phyloP scores from a whole-genome alignment of 2,329 filamentous ascomycete genomes.

The Aspergillus pseudoterreus region DNA sequence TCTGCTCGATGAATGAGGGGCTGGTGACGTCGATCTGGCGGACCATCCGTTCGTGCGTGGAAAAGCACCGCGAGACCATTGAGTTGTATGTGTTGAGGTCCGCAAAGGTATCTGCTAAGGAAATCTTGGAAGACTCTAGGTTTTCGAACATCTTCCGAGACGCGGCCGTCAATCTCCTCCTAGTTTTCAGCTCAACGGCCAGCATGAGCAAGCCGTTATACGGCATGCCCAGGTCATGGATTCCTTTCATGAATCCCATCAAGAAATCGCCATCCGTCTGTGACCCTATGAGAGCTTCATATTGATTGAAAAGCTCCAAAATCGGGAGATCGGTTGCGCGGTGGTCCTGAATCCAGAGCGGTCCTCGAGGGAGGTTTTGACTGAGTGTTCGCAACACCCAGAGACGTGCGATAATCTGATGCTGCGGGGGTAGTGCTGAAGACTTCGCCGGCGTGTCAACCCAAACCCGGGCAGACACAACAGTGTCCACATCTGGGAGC shows the following conservation, averaged over 20 bases:
- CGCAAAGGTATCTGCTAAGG: conserved; percentile 27
- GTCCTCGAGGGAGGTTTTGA: conserved; percentile 15
- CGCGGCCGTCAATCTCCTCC: conserved; percentile 19
- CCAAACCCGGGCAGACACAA: conserved; percentile 26
- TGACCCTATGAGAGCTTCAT: conserved; percentile 17
- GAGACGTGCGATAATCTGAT: conserved; percentile 30
- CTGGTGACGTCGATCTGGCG: conserved; percentile 32
- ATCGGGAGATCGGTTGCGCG: conserved; percentile 19
- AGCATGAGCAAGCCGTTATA: conserved; percentile 26
- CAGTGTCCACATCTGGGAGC: conserved; percentile 15
- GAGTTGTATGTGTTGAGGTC: conserved; percentile 24
- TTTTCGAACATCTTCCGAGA: conserved; percentile 21
- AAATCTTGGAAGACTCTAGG: conserved; percentile 24
- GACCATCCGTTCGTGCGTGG: conserved; percentile 28
- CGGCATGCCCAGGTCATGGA: conserved; percentile 29
- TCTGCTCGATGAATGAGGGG: conserved; percentile 27
- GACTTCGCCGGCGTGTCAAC: conserved; percentile 12
- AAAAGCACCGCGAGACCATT: conserved; percentile 22
- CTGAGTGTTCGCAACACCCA: conserved; percentile 30
- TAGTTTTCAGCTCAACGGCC: conserved; percentile 24
- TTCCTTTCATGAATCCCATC: conserved; percentile 22
- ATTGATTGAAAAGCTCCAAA: conserved; percentile 24
- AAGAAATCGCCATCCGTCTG: conserved; percentile 20
- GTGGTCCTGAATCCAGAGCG: conserved; percentile 16
- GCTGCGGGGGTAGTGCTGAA: conserved; percentile 11